A percentile compares a stretch with the other conserved stretches of the same genome.
Conservation (phyloP, 2,329 filamentous ascomycete genomes). For the Periglandula ipomoeae region DNA sequence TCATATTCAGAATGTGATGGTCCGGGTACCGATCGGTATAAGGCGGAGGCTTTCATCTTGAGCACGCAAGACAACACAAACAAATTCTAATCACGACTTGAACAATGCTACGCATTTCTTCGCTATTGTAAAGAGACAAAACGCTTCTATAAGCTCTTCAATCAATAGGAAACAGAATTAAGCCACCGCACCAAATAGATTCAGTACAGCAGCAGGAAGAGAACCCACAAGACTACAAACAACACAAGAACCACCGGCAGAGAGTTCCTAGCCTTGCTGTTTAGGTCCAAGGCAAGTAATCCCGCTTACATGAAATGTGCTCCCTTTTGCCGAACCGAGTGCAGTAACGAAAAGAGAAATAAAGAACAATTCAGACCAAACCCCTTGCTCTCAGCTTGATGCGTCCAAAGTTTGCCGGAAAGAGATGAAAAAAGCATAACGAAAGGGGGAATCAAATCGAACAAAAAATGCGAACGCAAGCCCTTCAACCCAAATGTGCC, state of each 20-base stretch:
- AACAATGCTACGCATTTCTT: neutral
- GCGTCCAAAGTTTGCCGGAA: neutral
- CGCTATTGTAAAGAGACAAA: neutral
- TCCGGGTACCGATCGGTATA: no score
- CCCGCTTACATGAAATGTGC: neutral
- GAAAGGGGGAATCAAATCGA: slow-evolving; percentile 8
- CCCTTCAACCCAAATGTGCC: neutral
- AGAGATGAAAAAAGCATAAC: slow-evolving; percentile 1
- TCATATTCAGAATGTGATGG: no score
- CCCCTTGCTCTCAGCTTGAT: neutral
- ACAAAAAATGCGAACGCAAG: neutral
- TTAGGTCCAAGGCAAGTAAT: no score
- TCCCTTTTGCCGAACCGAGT: neutral
- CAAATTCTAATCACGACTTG: no score
- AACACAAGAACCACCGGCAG: neutral
- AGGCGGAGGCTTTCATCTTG: no score
- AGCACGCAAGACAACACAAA: no score
- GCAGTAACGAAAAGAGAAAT: neutral
- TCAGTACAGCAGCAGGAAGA: neutral
- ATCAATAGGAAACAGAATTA: neutral
- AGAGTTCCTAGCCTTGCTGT: no score
- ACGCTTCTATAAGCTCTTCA: slow-evolving; percentile 3
- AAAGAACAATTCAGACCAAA: neutral
- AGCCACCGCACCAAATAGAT: neutral
- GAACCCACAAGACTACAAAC: neutral